A percentile compares a stretch with the other conserved stretches of the same genome.
These are phyloP conservation scores for Tricholoma flavovirens DNA, from an alignment of 768 basidiomycete species.

Conservation along the genomic window DNA sequence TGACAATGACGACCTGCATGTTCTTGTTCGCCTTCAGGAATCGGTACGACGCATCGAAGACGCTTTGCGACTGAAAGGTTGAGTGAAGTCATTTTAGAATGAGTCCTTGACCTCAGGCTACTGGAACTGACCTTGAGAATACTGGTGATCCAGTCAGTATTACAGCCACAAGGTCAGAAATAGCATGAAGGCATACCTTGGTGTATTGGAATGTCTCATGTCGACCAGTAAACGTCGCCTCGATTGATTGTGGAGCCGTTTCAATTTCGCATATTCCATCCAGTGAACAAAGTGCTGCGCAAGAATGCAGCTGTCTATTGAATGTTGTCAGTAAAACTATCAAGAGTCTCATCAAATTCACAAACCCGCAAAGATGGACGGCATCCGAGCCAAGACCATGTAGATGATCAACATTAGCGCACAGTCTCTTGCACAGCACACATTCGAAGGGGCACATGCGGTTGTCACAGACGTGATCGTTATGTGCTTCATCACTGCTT, in stretches of 20 bases:
- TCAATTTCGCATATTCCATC: conserved; percentile 55
- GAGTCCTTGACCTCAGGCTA: too few relatives aligned
- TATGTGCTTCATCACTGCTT: conserved; percentile 39
- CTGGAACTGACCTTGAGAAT: background rate
- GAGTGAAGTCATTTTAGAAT: background rate
- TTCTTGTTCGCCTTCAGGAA: conserved; percentile 34
- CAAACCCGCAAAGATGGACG: conserved; percentile 55
- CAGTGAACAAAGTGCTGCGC: conserved; percentile 34
- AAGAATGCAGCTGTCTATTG: conserved; percentile 47
- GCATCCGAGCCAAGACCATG: conserved; percentile 38
- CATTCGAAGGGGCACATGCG: conserved; percentile 50
- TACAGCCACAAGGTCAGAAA: conserved; percentile 14
- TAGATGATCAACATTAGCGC: conserved; percentile 42
- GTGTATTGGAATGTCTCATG: conserved; percentile 63
- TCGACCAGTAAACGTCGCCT: conserved; percentile 54
- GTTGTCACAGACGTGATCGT: conserved; percentile 44
- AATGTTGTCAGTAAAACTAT: background rate
- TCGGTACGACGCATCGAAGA: conserved; percentile 40
- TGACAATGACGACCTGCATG: conserved; percentile 49
- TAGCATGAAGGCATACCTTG: conserved; percentile 48
- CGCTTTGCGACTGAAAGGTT: conserved; percentile 39
- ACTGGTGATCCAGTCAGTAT: background rate
- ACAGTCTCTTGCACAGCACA: conserved; percentile 50
- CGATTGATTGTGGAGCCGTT: conserved; percentile 51
- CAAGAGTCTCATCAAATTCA: background rate